These are phyloP conservation scores for Candida dajiaensis DNA, from an alignment of 805 yeast genomes.

Conservation along the genomic window DNA sequence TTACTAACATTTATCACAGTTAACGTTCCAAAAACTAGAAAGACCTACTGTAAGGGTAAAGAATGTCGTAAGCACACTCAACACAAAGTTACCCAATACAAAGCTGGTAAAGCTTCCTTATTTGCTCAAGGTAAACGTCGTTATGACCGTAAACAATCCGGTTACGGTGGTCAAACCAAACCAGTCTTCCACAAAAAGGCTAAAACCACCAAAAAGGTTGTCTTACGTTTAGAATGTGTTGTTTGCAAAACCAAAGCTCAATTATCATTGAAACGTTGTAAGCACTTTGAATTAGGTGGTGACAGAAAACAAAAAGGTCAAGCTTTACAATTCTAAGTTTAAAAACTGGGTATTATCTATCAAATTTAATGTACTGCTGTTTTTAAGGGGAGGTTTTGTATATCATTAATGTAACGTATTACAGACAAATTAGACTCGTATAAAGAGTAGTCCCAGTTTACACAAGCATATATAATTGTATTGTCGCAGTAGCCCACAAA, in stretches of 20 bases:
- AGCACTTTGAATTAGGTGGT: constrained; percentile 99
- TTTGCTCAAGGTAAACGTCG: constrained; percentile 99
- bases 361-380: constrained; percentile 16
- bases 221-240: constrained; percentile 98
- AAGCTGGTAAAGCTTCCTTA: constrained; percentile 99
- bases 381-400: constrained; percentile 20
- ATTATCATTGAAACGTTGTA: constrained; percentile 97
- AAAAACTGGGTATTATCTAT: constrained; percentile 5
- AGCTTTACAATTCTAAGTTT: constrained; percentile 94
- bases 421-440: constrained; percentile 5
- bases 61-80: constrained; percentile 99
- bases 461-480: too few relatives aligned
- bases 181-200: constrained; percentile 99
- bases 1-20: constrained; percentile 47
- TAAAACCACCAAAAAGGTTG: constrained; percentile 99
- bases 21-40: constrained; percentile 99
- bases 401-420: constrained; percentile 22
- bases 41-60: constrained; percentile 99
- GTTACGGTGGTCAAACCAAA: constrained; percentile 99
- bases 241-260: constrained; percentile 98
- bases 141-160: constrained; percentile 99
- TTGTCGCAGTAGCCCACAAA: too few relatives aligned
- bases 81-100: constrained; percentile 99
- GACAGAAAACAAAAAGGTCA: constrained; percentile 99
- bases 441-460: too few relatives aligned